These are phyloP conservation scores for Sutorius eximius DNA, from an alignment of 1,284 basidiomycete genomes.

Conservation along the genomic window DNA sequence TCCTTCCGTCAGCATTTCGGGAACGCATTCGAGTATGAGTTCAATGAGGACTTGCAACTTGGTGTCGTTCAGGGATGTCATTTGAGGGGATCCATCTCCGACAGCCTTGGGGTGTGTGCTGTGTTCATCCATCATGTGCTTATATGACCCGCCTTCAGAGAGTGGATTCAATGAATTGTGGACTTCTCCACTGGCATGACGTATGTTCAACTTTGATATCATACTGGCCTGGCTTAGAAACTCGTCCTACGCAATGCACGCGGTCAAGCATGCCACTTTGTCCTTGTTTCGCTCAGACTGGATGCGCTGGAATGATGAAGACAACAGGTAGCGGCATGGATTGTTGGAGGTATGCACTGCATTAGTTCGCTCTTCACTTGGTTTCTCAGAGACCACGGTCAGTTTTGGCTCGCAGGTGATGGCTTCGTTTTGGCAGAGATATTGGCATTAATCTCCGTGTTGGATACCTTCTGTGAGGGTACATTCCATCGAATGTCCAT, in stretches of 20 bases:
- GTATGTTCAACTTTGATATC: conserved; percentile 23
- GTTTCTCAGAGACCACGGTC: conserved; percentile 49
- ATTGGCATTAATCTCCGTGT: conserved; percentile 19
- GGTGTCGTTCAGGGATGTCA: conserved; percentile 79
- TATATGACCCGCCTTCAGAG: conserved; percentile 72
- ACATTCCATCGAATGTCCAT: conserved; percentile 30
- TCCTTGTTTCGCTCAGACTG: conserved; percentile 12
- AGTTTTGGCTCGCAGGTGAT: conserved; percentile 71
- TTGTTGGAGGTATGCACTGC: conserved; percentile 63
- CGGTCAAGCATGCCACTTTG: conserved; percentile 39
- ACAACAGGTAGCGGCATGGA: conserved; percentile 83
- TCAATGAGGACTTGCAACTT: conserved; percentile 78
- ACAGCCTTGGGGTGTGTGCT: conserved; percentile 8
- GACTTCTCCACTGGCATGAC: conserved; percentile 3
- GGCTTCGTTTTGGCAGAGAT: conserved; percentile 5
- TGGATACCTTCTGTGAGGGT: conserved; percentile 69
- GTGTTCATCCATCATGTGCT: conserved; percentile 11
- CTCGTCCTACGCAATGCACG: conserved; percentile 59
- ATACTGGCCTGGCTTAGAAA: conserved; percentile 86
- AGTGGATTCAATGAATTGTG: conserved; percentile 67
- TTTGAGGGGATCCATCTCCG: conserved; percentile 56
- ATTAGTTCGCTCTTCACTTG: conserved; percentile 11
- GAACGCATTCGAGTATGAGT: conserved; percentile 78
- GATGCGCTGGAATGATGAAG: conserved; percentile 71
- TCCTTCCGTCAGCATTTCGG: conserved; percentile 79